Conservation (phyloP, 2,329 filamentous ascomycete genomes). For the Piedraia hortae region DNA sequence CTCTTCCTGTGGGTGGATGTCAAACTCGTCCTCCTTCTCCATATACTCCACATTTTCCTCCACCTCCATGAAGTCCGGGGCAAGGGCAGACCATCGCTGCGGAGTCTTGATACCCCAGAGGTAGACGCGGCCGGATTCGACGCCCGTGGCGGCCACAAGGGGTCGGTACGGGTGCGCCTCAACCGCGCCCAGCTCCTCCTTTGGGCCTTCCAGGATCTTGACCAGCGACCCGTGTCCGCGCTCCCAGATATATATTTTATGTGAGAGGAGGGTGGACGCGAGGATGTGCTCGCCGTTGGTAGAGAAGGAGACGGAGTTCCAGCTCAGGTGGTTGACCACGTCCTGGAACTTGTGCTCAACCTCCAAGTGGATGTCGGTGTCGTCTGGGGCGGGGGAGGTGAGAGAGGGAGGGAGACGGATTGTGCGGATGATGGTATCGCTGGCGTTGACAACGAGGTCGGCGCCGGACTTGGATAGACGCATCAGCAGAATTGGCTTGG, state of each 20-base stretch:
- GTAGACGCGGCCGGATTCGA: slow-evolving; percentile 81
- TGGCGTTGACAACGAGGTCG: slow-evolving; percentile 73
- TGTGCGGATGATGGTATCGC: slow-evolving; percentile 82
- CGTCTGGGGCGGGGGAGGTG: slow-evolving; percentile 34
- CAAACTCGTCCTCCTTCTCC: slow-evolving; percentile 89
- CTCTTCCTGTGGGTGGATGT: slow-evolving; percentile 86
- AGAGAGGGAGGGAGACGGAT: slow-evolving; percentile 56
- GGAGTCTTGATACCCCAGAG: slow-evolving; percentile 89
- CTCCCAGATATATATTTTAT: slow-evolving; percentile 97
- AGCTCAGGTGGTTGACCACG: slow-evolving; percentile 76
- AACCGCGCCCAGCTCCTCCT: slow-evolving; percentile 85
- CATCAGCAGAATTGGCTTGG: slow-evolving; percentile 65
- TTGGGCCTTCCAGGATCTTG: slow-evolving; percentile 87
- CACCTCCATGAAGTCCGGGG: slow-evolving; percentile 88
- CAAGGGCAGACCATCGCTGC: slow-evolving; percentile 89
- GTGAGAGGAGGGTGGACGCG: slow-evolving; percentile 91
- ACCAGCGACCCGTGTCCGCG: slow-evolving; percentile 76
- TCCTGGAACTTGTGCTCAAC: slow-evolving; percentile 97
- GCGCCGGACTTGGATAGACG: slow-evolving; percentile 62
- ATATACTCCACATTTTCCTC: slow-evolving; percentile 96
- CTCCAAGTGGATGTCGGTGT: slow-evolving; percentile 64
- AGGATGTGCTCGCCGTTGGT: slow-evolving; percentile 86
- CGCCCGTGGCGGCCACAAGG: slow-evolving; percentile 66
- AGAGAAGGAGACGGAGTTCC: slow-evolving; percentile 94
- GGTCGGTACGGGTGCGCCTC: slow-evolving; percentile 88